These are phyloP conservation scores for Tausonia pullulans DNA, from an alignment of 1,284 basidiomycete genomes.

Conservation along the genomic window DNA sequence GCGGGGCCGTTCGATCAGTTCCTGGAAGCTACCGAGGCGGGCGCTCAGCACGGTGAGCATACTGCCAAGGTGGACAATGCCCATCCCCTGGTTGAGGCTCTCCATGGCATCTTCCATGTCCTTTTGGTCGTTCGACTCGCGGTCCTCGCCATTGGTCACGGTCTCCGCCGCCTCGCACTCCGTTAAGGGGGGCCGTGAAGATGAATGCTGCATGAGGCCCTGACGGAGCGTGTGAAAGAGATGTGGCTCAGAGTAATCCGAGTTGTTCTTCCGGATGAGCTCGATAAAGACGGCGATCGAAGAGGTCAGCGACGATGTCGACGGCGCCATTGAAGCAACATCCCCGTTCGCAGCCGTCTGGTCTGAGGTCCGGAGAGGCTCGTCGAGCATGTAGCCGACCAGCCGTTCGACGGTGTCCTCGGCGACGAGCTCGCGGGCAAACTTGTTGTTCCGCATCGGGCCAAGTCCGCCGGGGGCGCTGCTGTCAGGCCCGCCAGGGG, in stretches of 20 bases:
- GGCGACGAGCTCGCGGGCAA: constrained; percentile 81
- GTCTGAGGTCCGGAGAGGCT: constrained; percentile 25
- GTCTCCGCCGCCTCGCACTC: neutral
- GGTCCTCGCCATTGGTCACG: constrained; percentile 20
- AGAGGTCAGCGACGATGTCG: constrained; percentile 75
- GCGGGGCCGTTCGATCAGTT: constrained; percentile 58
- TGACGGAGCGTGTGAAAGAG: constrained; percentile 92
- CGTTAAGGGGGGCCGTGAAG: neutral
- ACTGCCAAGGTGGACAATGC: constrained; percentile 84
- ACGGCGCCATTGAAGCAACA: constrained; percentile 35
- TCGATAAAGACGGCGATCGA: constrained; percentile 88
- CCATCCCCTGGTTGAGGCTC: constrained; percentile 80
- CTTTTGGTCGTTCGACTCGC: constrained; percentile 51
- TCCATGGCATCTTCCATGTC: constrained; percentile 68
- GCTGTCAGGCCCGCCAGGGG: constrained; percentile 39
- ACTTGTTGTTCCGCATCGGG: constrained; percentile 48
- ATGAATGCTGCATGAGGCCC: constrained; percentile 50
- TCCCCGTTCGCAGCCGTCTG: neutral
- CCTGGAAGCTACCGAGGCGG: constrained; percentile 58
- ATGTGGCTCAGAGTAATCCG: constrained; percentile 96
- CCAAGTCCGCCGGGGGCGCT: constrained; percentile 32
- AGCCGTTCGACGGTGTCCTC: constrained; percentile 61
- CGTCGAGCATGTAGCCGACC: constrained; percentile 66
- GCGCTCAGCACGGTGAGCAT: constrained; percentile 69
- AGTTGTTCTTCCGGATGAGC: constrained; percentile 96